These are phyloP conservation scores for Zymoseptoria ardabiliae DNA, from an alignment of 2,329 filamentous ascomycete species.

Conservation along the genomic window DNA sequence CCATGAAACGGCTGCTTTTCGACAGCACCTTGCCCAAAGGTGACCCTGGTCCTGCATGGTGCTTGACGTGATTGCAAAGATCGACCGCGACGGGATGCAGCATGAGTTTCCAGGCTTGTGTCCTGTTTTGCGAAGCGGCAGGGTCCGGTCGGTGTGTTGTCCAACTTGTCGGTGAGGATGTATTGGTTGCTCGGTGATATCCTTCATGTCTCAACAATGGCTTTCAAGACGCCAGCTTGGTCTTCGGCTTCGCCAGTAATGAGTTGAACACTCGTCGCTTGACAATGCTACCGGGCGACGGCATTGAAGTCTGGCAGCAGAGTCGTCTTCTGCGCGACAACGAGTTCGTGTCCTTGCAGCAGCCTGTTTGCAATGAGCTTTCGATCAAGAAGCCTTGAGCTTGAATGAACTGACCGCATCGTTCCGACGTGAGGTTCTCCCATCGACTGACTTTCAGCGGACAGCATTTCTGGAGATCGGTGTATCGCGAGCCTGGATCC, in stretches of 20 bases:
- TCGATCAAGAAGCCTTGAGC: not conserved
- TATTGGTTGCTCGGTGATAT: not conserved
- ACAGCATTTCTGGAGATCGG: constrained; percentile 13
- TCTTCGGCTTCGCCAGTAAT: not conserved
- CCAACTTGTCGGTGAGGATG: not conserved
- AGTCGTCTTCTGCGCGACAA: constrained; percentile 6
- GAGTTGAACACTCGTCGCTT: not conserved
- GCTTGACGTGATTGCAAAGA: not conserved
- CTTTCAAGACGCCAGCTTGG: not conserved
- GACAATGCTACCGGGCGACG: not conserved
- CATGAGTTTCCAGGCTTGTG: not conserved
- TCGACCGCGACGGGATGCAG: not conserved
- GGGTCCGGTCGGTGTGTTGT: not conserved
- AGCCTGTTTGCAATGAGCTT: constrained; percentile 2
- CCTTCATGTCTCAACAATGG: not conserved
- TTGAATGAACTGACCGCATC: constrained; percentile 8
- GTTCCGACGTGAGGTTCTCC: constrained; percentile 10
- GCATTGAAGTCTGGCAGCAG: not conserved
- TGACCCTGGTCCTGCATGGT: not conserved
- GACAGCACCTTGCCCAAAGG: not conserved
- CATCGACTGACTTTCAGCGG: constrained; percentile 10
- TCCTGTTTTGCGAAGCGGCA: not conserved
- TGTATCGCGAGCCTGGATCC: constrained; percentile 11
- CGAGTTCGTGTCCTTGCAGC: constrained; percentile 14
- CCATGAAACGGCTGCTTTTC: not conserved